Conservation (phyloP, 306 rosid genomes). For the Medicago lupulina region DNA sequence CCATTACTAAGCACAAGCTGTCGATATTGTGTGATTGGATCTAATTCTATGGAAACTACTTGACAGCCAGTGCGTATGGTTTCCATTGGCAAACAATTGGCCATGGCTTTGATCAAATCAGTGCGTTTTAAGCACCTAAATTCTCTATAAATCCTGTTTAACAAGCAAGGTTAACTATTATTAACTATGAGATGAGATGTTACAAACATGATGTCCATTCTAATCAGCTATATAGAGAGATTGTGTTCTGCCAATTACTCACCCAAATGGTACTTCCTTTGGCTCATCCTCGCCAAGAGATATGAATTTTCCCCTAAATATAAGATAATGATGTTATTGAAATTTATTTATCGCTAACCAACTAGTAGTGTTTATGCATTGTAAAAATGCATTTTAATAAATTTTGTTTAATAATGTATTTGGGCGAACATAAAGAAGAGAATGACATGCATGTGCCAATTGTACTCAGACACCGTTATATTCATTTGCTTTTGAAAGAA, state of each 20-base stretch:
- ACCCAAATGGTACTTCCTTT: slow-evolving; percentile 47
- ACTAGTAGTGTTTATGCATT: too few species aligned
- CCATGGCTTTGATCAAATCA: slow-evolving; percentile 52
- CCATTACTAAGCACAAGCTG: slow-evolving; percentile 53
- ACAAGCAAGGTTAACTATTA: background rate
- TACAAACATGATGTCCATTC: background rate
- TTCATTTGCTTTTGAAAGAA: too few species aligned
- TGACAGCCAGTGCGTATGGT: slow-evolving; percentile 52
- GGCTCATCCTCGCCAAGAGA: slow-evolving; percentile 9
- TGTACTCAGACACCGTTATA: too few species aligned
- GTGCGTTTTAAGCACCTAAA: slow-evolving; percentile 58
- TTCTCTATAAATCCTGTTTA: slow-evolving; percentile 40
- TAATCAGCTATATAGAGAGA: background rate
- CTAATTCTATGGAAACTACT: slow-evolving; percentile 48
- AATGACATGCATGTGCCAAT: too few species aligned
- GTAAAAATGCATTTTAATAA: too few species aligned
- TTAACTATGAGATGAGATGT: background rate
- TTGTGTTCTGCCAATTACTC: slow-evolving; percentile 5
- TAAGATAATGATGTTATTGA: background rate
- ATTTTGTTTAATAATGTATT: too few species aligned
- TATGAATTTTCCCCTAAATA: slow-evolving; percentile 37
- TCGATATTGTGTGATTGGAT: slow-evolving; percentile 42
- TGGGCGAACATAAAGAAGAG: too few species aligned
- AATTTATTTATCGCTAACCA: background rate
- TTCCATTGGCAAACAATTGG: slow-evolving; percentile 49